phyloP scores from a whole-genome alignment of 495 filamentous ascomycete genomes.

The Jackrogersella multiformis region DNA sequence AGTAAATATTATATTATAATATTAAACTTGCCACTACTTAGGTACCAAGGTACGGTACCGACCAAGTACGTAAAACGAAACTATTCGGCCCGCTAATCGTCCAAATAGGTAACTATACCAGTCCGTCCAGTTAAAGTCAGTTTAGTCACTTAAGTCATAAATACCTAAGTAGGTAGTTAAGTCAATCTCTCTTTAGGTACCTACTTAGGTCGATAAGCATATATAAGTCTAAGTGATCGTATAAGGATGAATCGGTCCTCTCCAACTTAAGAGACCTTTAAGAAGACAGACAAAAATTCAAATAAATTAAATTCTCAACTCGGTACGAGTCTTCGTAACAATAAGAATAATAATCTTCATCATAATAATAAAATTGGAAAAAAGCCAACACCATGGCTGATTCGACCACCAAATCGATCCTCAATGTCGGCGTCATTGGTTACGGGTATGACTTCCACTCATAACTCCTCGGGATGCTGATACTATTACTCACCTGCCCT shows the following conservation, averaged over 20 bases:
- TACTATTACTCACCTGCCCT: slow-evolving; percentile 21
- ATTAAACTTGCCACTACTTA: too few species aligned
- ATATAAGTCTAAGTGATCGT: neutral
- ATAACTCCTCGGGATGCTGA: neutral
- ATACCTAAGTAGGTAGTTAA: neutral
- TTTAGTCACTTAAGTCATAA: too few species aligned
- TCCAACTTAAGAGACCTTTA: neutral
- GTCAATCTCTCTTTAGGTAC: neutral
- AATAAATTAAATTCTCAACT: neutral
- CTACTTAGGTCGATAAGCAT: neutral
- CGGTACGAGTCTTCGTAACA: too few species aligned
- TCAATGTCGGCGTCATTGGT: slow-evolving; percentile 64
- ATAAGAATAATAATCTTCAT: too few species aligned
- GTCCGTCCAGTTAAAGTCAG: slow-evolving; percentile 26
- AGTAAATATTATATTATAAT: too few species aligned
- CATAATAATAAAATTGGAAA: neutral
- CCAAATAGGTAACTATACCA: slow-evolving; percentile 37
- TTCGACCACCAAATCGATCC: slow-evolving; percentile 43
- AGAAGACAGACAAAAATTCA: neutral
- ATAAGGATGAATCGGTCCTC: neutral
- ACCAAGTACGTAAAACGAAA: slow-evolving; percentile 15
- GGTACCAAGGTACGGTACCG: neutral
- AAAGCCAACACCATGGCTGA: slow-evolving; percentile 31
- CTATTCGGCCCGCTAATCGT: slow-evolving; percentile 13
- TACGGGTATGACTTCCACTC: slow-evolving; percentile 57